Evolutionary conservation across 768 basidiomycete species (phyloP).

Genomic region (Nidularia pulvinata): DNA sequence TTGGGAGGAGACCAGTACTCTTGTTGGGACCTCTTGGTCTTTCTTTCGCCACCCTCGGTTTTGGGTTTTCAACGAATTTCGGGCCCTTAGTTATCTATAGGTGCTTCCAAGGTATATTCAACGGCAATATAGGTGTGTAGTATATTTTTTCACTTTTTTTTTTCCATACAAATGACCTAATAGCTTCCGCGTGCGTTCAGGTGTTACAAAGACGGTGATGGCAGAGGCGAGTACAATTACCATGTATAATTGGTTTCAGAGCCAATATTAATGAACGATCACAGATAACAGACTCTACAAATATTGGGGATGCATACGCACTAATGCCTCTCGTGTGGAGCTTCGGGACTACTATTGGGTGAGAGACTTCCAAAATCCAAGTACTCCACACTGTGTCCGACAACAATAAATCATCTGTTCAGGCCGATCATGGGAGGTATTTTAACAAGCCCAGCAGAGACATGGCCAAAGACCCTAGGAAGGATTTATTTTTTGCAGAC

Average conservation of each 20-base stretch:
- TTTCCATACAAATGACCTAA: too few species aligned
- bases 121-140: constrained; percentile 31
- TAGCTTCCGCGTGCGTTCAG: constrained; percentile 10
- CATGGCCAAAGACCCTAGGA: constrained; percentile 62
- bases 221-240: constrained; percentile 31
- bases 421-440: constrained; percentile 70
- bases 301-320: constrained; percentile 34
- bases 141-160: background rate
- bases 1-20: constrained; percentile 41
- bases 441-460: constrained; percentile 57
- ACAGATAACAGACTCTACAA: constrained; percentile 34
- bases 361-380: background rate
- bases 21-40: constrained; percentile 40
- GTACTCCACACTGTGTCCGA: background rate
- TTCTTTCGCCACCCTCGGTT: constrained; percentile 32
- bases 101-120: constrained; percentile 33
- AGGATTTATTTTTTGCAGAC: constrained; percentile 24
- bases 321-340: constrained; percentile 32
- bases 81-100: constrained; percentile 22
- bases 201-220: constrained; percentile 42
- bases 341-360: constrained; percentile 27
- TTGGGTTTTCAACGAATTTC: constrained; percentile 39
- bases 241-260: background rate
- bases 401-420: background rate
- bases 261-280: background rate